Percentiles rank a stretch among this genome's conserved stretches.
Conservation (phyloP, 2,329 filamentous ascomycete species). For the Beauveria brongniartii region DNA sequence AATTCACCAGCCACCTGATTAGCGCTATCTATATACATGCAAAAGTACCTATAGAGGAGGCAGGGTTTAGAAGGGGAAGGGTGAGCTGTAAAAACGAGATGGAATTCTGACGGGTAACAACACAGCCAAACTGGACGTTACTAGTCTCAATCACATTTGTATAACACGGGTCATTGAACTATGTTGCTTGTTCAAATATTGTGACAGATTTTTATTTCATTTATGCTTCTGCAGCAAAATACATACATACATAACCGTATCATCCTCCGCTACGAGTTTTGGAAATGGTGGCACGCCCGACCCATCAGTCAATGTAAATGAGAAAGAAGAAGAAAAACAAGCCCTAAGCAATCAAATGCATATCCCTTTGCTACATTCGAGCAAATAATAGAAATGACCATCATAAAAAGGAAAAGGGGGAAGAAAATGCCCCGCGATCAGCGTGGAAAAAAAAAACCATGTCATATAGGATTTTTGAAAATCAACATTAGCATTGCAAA, state of each 20-base stretch:
- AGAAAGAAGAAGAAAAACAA: neutral
- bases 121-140: neutral
- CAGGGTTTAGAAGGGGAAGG: neutral
- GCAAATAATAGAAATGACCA: neutral
- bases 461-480: neutral
- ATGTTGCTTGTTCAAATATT: neutral
- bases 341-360: neutral
- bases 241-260: neutral
- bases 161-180: too few species aligned
- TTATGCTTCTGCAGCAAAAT: neutral
- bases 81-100: neutral
- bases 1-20: neutral
- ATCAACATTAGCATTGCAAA: neutral
- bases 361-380: too few species aligned
- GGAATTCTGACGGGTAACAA: too few species aligned
- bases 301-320: neutral
- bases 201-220: neutral
- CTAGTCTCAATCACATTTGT: neutral
- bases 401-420: neutral
- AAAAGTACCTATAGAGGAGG: neutral
- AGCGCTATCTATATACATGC: neutral
- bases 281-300: neutral
- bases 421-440: neutral
- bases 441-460: neutral
- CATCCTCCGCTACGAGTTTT: neutral